Conservation (phyloP, 177 flowering plant genomes). For the Tripterygium wilfordii region DNA sequence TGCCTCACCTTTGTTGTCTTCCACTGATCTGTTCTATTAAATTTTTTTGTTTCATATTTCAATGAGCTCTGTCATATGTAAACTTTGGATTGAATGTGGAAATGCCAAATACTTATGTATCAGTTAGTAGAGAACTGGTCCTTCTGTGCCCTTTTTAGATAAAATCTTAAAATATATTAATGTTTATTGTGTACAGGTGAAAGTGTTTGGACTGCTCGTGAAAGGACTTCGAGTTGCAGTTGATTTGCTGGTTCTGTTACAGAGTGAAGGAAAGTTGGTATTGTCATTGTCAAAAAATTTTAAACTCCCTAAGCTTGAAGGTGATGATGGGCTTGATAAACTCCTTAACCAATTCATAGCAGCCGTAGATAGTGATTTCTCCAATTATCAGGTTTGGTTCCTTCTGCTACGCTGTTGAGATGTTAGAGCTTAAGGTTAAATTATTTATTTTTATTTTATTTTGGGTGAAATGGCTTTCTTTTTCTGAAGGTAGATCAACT, state of each 20-base stretch:
- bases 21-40: too few relatives aligned
- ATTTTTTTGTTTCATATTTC: too few relatives aligned
- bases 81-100: too few relatives aligned
- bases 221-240: constrained; percentile 70
- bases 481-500: background rate
- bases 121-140: too few relatives aligned
- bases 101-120: too few relatives aligned
- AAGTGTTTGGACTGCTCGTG: constrained; percentile 74
- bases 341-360: constrained; percentile 78
- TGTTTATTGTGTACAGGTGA: constrained; percentile 75
- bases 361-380: constrained; percentile 83
- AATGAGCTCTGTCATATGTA: too few relatives aligned
- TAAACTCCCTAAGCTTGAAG: constrained; percentile 46
- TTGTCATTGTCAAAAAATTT: constrained; percentile 36
- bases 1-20: too few relatives aligned
- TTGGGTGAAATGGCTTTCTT: background rate
- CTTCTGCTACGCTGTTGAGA: background rate
- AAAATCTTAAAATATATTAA: too few relatives aligned
- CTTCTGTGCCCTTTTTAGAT: too few relatives aligned
- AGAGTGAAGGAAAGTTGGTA: constrained; percentile 34
- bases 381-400: constrained; percentile 60
- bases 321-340: constrained; percentile 52
- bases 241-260: constrained; percentile 48
- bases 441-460: background rate
- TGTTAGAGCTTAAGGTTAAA: background rate